A percentile compares a stretch with the other conserved stretches of the same genome.
These are phyloP conservation scores for Grosmannia clavigera DNA, from an alignment of 2,329 filamentous ascomycete genomes.

Conservation along the genomic window DNA sequence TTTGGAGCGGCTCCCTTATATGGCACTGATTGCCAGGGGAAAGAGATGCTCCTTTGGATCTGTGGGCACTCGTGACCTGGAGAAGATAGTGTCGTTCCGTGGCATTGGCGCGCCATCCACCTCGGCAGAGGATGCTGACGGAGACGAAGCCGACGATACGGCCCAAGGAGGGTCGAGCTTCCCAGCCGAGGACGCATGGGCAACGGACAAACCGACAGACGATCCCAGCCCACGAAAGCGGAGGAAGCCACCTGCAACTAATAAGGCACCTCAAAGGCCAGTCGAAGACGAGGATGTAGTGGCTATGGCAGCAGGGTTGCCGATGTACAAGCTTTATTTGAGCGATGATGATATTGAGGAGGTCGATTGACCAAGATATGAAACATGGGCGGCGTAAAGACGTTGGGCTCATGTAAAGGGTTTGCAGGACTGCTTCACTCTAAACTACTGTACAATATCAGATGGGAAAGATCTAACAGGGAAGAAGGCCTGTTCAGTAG, in stretches of 20 bases:
- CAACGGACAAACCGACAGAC: conserved; percentile 48
- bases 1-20: conserved; percentile 78
- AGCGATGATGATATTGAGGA: conserved; percentile 83
- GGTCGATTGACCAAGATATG: conserved; percentile 17
- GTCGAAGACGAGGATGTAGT: conserved; percentile 16
- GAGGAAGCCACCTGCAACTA: neutral
- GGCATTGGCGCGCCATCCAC: conserved; percentile 35
- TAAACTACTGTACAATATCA: neutral
- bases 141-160: conserved; percentile 25
- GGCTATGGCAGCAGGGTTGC: conserved; percentile 22
- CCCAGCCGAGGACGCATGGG: conserved; percentile 37
- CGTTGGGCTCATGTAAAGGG: neutral
- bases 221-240: conserved; percentile 36
- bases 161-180: neutral
- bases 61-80: conserved; percentile 43
- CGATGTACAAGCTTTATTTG: conserved; percentile 55
- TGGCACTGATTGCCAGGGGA: conserved; percentile 50
- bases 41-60: conserved; percentile 22
- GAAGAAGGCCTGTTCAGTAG: neutral
- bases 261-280: conserved; percentile 17
- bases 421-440: neutral
- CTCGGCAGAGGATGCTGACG: conserved; percentile 31
- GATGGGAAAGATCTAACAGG: neutral
- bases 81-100: conserved; percentile 55
- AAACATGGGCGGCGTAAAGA: neutral